Percentiles rank a stretch among this genome's conserved stretches.
Conservation (phyloP, 2,329 filamentous ascomycete species). For the Pseudogymnoascus sp. region DNA sequence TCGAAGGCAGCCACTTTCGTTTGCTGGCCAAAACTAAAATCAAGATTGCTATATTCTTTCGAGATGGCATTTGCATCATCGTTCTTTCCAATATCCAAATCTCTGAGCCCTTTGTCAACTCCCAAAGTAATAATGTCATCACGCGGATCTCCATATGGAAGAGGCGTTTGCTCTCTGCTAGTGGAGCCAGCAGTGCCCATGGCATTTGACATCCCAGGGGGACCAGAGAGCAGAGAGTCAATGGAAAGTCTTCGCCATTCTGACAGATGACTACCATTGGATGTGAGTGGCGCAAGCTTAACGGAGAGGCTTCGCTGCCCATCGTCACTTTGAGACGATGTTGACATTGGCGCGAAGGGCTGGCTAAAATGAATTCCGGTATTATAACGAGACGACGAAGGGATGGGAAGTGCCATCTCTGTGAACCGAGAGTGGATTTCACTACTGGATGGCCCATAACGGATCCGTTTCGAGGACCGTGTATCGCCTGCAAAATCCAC, state of each 20-base stretch:
- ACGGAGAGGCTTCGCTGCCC: slow-evolving; percentile 33
- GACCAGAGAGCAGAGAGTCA: slow-evolving; percentile 55
- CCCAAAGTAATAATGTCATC: slow-evolving; percentile 53
- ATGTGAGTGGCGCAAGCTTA: slow-evolving; percentile 21
- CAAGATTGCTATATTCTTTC: slow-evolving; percentile 31
- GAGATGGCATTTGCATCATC: slow-evolving; percentile 64
- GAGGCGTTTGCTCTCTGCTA: slow-evolving; percentile 14
- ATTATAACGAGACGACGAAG: slow-evolving; percentile 15
- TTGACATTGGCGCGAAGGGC: slow-evolving; percentile 33
- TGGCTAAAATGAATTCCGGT: slow-evolving; percentile 7
- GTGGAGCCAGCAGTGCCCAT: slow-evolving; percentile 18
- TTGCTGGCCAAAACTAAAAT: slow-evolving; percentile 44
- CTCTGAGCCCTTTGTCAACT: slow-evolving; percentile 62
- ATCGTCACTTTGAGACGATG: slow-evolving; percentile 39
- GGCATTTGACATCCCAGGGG: slow-evolving; percentile 33
- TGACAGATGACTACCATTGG: slow-evolving; percentile 25
- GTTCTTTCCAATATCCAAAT: slow-evolving; percentile 65
- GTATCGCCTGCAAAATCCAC: slow-evolving; percentile 14
- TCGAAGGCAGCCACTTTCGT: slow-evolving; percentile 48
- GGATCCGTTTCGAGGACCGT: slow-evolving; percentile 22
- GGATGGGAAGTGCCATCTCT: slow-evolving; percentile 23
- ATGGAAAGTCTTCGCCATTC: slow-evolving; percentile 55
- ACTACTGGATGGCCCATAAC: slow-evolving; percentile 18
- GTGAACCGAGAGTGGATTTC: slow-evolving; percentile 7
- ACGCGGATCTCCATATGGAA: slow-evolving; percentile 20